Base-by-base conservation (phyloP, 208 protist species). In the Crithidia acanthocephali region DNA sequence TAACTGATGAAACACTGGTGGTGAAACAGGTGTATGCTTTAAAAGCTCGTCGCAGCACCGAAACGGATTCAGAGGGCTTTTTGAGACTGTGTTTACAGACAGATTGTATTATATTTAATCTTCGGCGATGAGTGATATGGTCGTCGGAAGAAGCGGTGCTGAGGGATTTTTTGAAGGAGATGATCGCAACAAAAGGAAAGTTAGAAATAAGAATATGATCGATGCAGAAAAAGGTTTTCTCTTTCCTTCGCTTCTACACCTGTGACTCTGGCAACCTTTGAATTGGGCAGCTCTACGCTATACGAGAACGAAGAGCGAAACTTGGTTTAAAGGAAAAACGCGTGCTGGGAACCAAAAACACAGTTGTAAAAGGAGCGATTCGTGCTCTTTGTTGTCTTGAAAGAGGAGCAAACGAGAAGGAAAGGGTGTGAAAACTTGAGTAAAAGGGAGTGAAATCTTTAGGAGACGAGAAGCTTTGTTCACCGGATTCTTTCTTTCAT, bases 191-290 rank as follows among this genome's bases (percentile, higher is more conserved):
- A 42, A 50, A 63, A 51, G n/a, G 9, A 40, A 40, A 58, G 15
- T 15, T 16, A 11, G 2, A 33, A 15, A 58, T 40, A 18, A 40
- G 2, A 9, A 33, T 15, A 32, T 13, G 37, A 22, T 28, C 42
- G 10, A 55, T 55, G 52, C 7, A 55, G 33, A 18, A 60, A 60
- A 60, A 27, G 23, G 33, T n/a, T 1, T 22, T 9, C 40, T 63
- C 25, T 33, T 63, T 30, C 23, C 57, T 63, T 61, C 56, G 20
- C n/a, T n/a, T n/a, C n/a, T n/a, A n/a, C n/a, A n/a, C n/a, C n/a
- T n/a, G n/a, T n/a, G n/a, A n/a, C n/a, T n/a, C n/a, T n/a, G n/a
- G n/a, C n/a, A n/a, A n/a, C n/a, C n/a, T n/a, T n/a, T n/a, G n/a
- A n/a, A n/a, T n/a, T n/a, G n/a, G n/a, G 57, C 16, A 8, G 1